Conservation (phyloP, 202 grass and related monocot genomes). For the Saccharum hybrid region DNA sequence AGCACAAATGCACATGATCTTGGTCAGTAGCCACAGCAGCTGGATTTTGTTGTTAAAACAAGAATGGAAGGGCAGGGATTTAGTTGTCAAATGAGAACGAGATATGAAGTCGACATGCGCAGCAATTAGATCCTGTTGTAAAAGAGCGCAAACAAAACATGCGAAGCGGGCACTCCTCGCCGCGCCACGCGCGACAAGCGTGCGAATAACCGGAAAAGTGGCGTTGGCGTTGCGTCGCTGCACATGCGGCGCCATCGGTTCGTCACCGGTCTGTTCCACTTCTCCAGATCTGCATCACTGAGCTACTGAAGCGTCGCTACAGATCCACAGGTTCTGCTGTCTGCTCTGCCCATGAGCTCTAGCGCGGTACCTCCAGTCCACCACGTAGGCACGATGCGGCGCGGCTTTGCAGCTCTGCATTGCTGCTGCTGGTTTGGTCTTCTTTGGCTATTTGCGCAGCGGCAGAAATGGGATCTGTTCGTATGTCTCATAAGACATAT, state of each 20-base stretch:
- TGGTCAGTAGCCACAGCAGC: background rate
- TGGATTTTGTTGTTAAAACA: background rate
- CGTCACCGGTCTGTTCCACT: background rate
- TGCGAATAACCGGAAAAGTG: constrained; percentile 14
- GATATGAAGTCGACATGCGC: background rate
- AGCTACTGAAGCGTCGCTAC: background rate
- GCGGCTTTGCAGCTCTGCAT: background rate
- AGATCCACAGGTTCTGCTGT: background rate
- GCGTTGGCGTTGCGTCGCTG: background rate
- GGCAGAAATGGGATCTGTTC: too few relatives aligned
- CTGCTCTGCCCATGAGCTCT: background rate
- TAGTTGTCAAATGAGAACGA: too few relatives aligned
- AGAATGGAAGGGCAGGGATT: background rate
- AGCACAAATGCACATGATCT: background rate
- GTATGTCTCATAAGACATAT: too few relatives aligned
- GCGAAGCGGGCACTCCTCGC: constrained; percentile 28
- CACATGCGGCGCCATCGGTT: constrained; percentile 10
- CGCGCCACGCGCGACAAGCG: constrained; percentile 29
- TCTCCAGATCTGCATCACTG: constrained; percentile 1
- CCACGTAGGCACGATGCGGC: background rate
- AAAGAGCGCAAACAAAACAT: background rate
- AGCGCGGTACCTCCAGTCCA: background rate
- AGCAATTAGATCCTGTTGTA: background rate
- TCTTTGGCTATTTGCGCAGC: background rate
- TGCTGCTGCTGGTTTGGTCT: background rate